Conservation (phyloP, 345 rosid species). For the Gossypium anomalum region DNA sequence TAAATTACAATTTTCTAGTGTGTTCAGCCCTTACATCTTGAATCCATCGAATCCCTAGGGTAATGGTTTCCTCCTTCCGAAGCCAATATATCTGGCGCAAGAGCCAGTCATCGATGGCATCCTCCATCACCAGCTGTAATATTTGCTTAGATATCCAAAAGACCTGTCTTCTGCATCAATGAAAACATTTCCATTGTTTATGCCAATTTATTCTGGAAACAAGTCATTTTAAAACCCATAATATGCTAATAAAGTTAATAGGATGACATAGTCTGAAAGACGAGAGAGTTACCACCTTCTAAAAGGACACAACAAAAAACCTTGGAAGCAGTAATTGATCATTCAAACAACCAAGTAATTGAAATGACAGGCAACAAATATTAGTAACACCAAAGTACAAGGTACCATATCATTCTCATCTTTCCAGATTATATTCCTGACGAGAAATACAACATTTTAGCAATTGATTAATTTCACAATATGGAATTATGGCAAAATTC, state of each 20-base stretch:
- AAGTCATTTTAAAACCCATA: neutral
- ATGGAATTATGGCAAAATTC: constrained; percentile 1
- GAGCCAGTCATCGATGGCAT: constrained; percentile 97
- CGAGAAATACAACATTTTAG: neutral
- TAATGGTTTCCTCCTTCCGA: constrained; percentile 71
- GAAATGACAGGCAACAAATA: neutral
- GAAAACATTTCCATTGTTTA: constrained; percentile 17
- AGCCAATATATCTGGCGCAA: constrained; percentile 82
- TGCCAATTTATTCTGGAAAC: neutral
- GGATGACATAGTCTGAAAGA: neutral
- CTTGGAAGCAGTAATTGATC: neutral
- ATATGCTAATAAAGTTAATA: neutral
- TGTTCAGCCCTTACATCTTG: constrained; percentile 73
- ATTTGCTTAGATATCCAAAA: constrained; percentile 98
- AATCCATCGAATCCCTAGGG: constrained; percentile 77
- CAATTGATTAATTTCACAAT: neutral
- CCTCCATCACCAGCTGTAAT: constrained; percentile 91
- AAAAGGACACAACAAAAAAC: neutral
- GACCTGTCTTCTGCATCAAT: constrained; percentile 75
- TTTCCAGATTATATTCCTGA: neutral
- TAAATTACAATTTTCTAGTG: neutral
- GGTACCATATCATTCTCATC: neutral
- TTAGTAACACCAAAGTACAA: constrained; percentile 6
- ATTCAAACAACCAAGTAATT: neutral
- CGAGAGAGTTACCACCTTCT: neutral